A percentile compares a stretch with the other conserved stretches of the same genome.
phyloP scores from a whole-genome alignment of 2,329 filamentous ascomycete genomes.

The Alternaria solani region DNA sequence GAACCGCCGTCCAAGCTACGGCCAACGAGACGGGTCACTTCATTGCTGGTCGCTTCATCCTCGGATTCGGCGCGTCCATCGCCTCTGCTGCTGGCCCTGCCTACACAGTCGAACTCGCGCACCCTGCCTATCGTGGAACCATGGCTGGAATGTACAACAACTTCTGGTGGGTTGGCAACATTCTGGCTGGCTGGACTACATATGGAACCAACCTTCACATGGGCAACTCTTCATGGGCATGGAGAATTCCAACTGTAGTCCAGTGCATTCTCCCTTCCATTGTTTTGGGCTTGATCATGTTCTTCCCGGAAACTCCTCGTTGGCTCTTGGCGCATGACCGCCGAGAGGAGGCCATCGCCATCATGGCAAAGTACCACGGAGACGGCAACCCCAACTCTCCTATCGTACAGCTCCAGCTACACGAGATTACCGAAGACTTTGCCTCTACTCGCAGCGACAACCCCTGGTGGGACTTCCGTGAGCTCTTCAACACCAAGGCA shows the following conservation, averaged over 20 bases:
- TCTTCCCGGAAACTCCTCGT: slow-evolving; percentile 16
- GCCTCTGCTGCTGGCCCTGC: slow-evolving; percentile 65
- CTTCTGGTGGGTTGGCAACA: slow-evolving; percentile 59
- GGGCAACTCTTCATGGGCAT: slow-evolving; percentile 57
- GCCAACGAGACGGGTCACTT: slow-evolving; percentile 60
- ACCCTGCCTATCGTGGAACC: slow-evolving; percentile 67
- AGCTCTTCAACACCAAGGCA: slow-evolving; percentile 42
- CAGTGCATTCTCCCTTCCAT: slow-evolving; percentile 47
- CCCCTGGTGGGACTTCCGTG: slow-evolving; percentile 48
- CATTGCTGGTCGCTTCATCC: slow-evolving; percentile 57
- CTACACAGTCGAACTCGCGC: slow-evolving; percentile 68
- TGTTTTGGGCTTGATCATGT: slow-evolving; percentile 58
- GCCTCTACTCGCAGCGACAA: slow-evolving; percentile 41
- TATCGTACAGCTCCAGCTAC: slow-evolving; percentile 48
- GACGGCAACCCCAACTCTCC: slow-evolving; percentile 53
- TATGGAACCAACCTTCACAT: slow-evolving; percentile 49
- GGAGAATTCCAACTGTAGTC: slow-evolving; percentile 57
- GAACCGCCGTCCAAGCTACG: slow-evolving; percentile 61
- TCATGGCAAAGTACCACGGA: slow-evolving; percentile 67
- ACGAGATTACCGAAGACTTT: slow-evolving; percentile 48
- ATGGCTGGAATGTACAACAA: slow-evolving; percentile 66
- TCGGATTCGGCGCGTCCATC: slow-evolving; percentile 62
- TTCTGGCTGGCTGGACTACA: slow-evolving; percentile 64
- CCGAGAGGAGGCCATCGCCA: slow-evolving; percentile 63
- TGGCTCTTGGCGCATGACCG: slow-evolving; percentile 62